Evolutionary conservation across 352 stramenopile genomes (phyloP).

Genomic region (Phytophthora pseudosyringae): DNA sequence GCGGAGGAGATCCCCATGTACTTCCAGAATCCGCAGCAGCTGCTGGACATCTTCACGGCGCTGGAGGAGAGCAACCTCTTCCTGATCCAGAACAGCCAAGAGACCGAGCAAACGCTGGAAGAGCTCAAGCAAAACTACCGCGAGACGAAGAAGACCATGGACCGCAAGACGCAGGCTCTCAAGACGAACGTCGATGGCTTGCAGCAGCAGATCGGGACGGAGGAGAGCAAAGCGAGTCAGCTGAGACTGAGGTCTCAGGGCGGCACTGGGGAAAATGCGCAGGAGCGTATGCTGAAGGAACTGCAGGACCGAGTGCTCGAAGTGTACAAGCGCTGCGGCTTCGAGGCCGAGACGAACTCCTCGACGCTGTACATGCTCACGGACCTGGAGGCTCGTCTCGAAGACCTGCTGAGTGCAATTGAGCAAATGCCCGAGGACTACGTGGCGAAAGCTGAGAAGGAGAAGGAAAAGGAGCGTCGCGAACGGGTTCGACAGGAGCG

Average conservation of each 20-base stretch:
- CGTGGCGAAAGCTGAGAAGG: slow-evolving; percentile 93
- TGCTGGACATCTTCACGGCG: slow-evolving; percentile 94
- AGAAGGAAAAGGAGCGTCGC: slow-evolving; percentile 94
- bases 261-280: slow-evolving; percentile 83
- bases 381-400: slow-evolving; percentile 90
- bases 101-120: slow-evolving; percentile 95
- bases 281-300: slow-evolving; percentile 91
- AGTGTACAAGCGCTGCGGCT: slow-evolving; percentile 94
- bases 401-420: slow-evolving; percentile 92
- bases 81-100: slow-evolving; percentile 96
- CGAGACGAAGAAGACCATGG: slow-evolving; percentile 91
- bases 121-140: slow-evolving; percentile 94
- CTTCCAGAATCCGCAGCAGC: slow-evolving; percentile 93
- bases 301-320: slow-evolving; percentile 88
- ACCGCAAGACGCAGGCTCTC: slow-evolving; percentile 84
- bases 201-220: slow-evolving; percentile 83
- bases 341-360: slow-evolving; percentile 92
- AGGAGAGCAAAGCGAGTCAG: slow-evolving; percentile 87
- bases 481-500: slow-evolving; percentile 92
- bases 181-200: slow-evolving; percentile 92
- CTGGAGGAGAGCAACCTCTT: slow-evolving; percentile 97
- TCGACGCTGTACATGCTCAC: slow-evolving; percentile 95
- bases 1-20: slow-evolving; percentile 96
- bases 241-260: slow-evolving; percentile 71
- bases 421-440: slow-evolving; percentile 95